Evolutionary conservation across 1,139 yeast species (phyloP).

Genomic region (Saccharomycopsis crataegensis): DNA sequence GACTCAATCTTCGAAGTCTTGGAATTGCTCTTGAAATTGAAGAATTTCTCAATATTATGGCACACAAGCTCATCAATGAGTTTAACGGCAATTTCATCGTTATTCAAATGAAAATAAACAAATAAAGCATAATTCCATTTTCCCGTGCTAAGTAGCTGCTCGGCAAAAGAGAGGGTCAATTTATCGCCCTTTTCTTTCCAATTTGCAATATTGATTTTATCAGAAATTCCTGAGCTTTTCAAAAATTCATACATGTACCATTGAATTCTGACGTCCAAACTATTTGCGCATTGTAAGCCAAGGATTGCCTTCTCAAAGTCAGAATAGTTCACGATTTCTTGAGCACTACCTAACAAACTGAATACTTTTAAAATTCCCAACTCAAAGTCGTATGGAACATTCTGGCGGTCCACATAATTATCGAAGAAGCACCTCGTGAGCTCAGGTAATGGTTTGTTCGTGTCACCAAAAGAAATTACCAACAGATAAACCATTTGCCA

Average conservation of each 20-base stretch:
- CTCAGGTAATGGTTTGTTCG: conserved; percentile 33
- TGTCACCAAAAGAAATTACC: conserved; percentile 52
- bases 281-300: not conserved
- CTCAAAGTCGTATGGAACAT: not conserved
- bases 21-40: not conserved
- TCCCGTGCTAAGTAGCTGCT: conserved; percentile 41
- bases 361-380: conserved; percentile 37
- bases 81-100: conserved; percentile 36
- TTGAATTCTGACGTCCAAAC: conserved; percentile 34
- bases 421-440: conserved; percentile 29
- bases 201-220: not conserved
- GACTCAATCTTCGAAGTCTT: not conserved
- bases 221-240: conserved; percentile 19
- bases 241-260: conserved; percentile 54
- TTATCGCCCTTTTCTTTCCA: conserved; percentile 33
- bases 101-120: conserved; percentile 46
- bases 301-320: conserved; percentile 8
- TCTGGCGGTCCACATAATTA: conserved; percentile 12
- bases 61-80: conserved; percentile 41
- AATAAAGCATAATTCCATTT: conserved; percentile 55
- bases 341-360: conserved; percentile 22
- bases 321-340: too few relatives aligned
- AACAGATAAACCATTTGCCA: conserved; percentile 64
- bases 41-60: conserved; percentile 38
- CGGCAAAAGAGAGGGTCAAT: conserved; percentile 44